phyloP scores from a whole-genome alignment of 345 rosid genomes.

The Litchi chinensis region DNA sequence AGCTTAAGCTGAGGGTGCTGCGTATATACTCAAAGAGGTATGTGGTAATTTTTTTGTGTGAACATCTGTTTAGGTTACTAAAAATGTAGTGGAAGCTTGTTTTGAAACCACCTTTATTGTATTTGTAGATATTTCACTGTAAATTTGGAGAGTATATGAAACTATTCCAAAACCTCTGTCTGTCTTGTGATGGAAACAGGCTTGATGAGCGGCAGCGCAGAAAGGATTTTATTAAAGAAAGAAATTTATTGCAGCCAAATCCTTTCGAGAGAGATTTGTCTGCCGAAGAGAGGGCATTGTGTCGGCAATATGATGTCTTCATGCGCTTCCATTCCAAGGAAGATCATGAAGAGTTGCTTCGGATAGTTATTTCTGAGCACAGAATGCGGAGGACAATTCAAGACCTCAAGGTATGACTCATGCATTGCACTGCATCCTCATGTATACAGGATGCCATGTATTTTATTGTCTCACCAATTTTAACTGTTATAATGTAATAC shows the following conservation, averaged over 20 bases:
- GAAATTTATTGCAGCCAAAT: constrained; percentile 72
- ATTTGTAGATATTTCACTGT: neutral
- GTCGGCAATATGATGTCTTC: constrained; percentile 75
- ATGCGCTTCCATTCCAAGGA: constrained; percentile 96
- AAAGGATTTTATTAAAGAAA: constrained; percentile 89
- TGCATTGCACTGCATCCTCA: neutral
- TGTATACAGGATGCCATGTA: neutral
- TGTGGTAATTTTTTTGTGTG: neutral
- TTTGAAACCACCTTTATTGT: too few species aligned
- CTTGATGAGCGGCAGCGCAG: constrained; percentile 94
- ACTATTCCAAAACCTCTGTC: neutral
- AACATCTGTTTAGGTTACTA: neutral
- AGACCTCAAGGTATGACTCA: constrained; percentile 66
- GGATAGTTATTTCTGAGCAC: constrained; percentile 67
- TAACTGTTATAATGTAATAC: neutral
- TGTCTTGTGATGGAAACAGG: constrained; percentile 41
- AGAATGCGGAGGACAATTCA: constrained; percentile 71
- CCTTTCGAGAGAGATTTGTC: constrained; percentile 75
- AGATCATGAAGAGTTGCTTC: constrained; percentile 85
- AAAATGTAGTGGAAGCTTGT: neutral
- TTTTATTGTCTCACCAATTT: neutral
- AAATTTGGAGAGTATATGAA: neutral
- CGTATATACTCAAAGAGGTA: constrained; percentile 87
- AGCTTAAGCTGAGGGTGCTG: constrained; percentile 82
- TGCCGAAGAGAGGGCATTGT: constrained; percentile 75